Evolutionary conservation across 306 rosid species (phyloP).

Genomic region (Amphicarpaea edgeworthii): DNA sequence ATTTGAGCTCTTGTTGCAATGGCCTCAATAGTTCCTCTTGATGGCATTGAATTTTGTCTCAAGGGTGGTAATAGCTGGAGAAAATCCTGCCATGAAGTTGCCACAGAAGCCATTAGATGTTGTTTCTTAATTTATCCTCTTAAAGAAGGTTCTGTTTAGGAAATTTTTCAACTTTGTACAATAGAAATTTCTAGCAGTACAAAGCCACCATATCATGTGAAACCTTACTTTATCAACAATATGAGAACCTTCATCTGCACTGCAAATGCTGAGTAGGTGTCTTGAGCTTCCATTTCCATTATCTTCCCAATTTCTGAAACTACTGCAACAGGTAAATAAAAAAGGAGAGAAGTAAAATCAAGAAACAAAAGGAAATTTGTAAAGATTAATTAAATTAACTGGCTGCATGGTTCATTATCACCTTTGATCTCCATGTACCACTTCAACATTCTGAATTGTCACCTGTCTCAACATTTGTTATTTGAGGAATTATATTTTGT

Average conservation of each 20-base stretch:
- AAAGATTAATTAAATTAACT: slow-evolving; percentile 1
- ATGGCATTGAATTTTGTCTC: slow-evolving; percentile 23
- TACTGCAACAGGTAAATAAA: neutral
- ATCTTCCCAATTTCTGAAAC: slow-evolving; percentile 6
- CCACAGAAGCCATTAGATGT: neutral
- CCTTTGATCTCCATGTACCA: neutral
- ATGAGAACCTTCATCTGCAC: neutral
- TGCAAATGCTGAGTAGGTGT: slow-evolving; percentile 17
- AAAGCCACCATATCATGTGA: neutral
- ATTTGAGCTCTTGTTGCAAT: slow-evolving; percentile 1
- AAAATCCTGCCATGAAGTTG: slow-evolving; percentile 9
- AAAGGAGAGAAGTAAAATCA: neutral
- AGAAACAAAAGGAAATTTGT: neutral
- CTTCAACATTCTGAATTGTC: slow-evolving; percentile 22
- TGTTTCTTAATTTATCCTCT: neutral
- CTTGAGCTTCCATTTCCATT: slow-evolving; percentile 21
- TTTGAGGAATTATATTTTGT: slow-evolving; percentile 2
- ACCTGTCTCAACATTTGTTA: slow-evolving; percentile 21
- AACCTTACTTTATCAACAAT: slow-evolving; percentile 10
- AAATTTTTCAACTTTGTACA: neutral
- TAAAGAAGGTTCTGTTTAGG: neutral
- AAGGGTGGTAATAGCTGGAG: slow-evolving; percentile 5
- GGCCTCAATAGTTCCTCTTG: neutral
- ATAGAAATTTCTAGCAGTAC: neutral
- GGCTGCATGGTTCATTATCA: slow-evolving; percentile 2